Conservation (phyloP, 2,329 filamentous ascomycete species). For the Acrodontium crateriforme region DNA sequence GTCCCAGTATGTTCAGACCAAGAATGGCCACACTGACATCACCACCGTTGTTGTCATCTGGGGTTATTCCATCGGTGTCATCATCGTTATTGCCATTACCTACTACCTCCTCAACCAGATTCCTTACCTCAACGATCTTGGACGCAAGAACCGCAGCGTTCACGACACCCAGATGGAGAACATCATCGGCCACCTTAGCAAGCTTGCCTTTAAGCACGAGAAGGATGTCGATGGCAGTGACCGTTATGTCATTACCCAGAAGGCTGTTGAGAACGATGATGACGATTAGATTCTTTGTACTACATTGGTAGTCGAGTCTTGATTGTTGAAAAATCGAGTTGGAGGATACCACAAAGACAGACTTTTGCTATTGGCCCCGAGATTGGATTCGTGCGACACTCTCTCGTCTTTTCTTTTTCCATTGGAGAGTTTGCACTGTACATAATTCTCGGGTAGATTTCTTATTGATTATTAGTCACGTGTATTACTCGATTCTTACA, state of each 20-base stretch:
- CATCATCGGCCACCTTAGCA: slow-evolving; percentile 50
- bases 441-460: not conserved
- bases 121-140: slow-evolving; percentile 45
- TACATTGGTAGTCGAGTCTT: not conserved
- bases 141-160: slow-evolving; percentile 46
- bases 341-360: not conserved
- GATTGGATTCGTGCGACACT: not conserved
- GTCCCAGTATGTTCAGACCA: slow-evolving; percentile 21
- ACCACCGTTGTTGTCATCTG: slow-evolving; percentile 53
- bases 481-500: too few relatives aligned
- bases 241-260: slow-evolving; percentile 32
- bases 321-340: not conserved
- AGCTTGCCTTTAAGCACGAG: slow-evolving; percentile 48
- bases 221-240: slow-evolving; percentile 32
- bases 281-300: slow-evolving; percentile 28
- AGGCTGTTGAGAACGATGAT: slow-evolving; percentile 33
- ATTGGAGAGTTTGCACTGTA: not conserved
- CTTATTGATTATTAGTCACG: too few relatives aligned
- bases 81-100: slow-evolving; percentile 51
- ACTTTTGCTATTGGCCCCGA: not conserved
- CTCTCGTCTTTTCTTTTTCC: not conserved
- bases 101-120: slow-evolving; percentile 50
- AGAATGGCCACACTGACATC: slow-evolving; percentile 41
- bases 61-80: slow-evolving; percentile 52
- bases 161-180: slow-evolving; percentile 54